Conservation (phyloP, 2,329 filamentous ascomycete genomes). For the Neoarthrinium moseri region DNA sequence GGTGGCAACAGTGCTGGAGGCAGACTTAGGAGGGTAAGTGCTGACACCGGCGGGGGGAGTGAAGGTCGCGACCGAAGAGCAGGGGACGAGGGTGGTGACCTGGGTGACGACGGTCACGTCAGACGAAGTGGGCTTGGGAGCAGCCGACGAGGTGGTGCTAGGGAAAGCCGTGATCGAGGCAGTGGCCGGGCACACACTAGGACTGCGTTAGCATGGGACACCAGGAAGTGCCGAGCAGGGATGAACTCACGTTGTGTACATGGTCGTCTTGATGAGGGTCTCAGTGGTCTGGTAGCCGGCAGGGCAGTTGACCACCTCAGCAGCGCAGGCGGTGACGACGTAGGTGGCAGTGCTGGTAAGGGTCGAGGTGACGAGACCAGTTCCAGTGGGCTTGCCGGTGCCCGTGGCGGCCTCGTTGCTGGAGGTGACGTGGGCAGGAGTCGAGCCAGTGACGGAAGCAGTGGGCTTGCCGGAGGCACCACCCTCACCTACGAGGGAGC, state of each 20-base stretch:
- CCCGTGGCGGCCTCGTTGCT: slow-evolving; percentile 5
- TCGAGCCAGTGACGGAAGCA: slow-evolving; percentile 10
- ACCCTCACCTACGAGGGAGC: too few species aligned
- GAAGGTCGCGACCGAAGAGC: slow-evolving; percentile 23
- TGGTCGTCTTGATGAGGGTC: slow-evolving; percentile 29
- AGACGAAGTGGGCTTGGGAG: not conserved
- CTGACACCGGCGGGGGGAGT: slow-evolving; percentile 19
- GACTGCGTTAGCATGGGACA: too few species aligned
- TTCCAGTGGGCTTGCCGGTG: slow-evolving; percentile 8
- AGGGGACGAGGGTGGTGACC: slow-evolving; percentile 23
- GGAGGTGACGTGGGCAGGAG: slow-evolving; percentile 8
- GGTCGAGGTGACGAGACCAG: slow-evolving; percentile 19
- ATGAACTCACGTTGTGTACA: too few species aligned
- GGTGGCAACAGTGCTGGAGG: not conserved
- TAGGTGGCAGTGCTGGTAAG: slow-evolving; percentile 21
- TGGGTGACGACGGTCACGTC: slow-evolving; percentile 19
- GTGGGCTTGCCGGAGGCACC: not conserved
- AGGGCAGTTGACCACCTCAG: slow-evolving; percentile 37
- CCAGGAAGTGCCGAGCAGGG: too few species aligned
- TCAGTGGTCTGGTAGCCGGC: slow-evolving; percentile 31
- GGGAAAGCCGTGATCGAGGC: slow-evolving; percentile 19
- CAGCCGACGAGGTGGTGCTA: slow-evolving; percentile 9
- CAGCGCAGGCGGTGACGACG: slow-evolving; percentile 35
- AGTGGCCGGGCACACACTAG: slow-evolving; percentile 27
- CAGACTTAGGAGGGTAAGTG: not conserved